Percentiles rank a stretch among this genome's conserved stretches.
phyloP scores from a whole-genome alignment of 495 filamentous ascomycete genomes.

The Oleoguttula mirabilis region DNA sequence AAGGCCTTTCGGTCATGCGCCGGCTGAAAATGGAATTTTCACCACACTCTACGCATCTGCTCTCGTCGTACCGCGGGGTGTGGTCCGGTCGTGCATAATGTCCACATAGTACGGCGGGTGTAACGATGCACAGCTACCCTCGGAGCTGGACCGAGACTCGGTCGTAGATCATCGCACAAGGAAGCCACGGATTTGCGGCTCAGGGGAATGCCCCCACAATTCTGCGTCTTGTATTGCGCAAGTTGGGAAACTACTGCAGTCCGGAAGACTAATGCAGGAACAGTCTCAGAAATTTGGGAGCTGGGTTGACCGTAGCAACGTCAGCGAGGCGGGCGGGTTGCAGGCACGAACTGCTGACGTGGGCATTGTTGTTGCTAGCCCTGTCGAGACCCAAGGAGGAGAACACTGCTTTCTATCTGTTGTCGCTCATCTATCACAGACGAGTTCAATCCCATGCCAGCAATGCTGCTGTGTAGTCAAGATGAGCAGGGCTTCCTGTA shows the following conservation, averaged over 20 bases:
- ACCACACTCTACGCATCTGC: too few relatives aligned
- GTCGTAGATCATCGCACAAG: background rate
- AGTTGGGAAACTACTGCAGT: conserved; percentile 2
- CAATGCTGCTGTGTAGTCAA: too few relatives aligned
- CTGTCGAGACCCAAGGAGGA: too few relatives aligned
- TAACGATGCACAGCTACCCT: conserved; percentile 9
- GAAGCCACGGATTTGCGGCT: conserved; percentile 2
- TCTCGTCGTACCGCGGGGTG: background rate
- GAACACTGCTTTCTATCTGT: too few relatives aligned
- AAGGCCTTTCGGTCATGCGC: background rate
- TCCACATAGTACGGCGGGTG: conserved; percentile 3
- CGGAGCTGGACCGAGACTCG: conserved; percentile 2
- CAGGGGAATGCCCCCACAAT: background rate
- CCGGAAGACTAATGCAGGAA: conserved; percentile 17
- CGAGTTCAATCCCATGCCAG: too few relatives aligned
- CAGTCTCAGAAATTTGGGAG: conserved; percentile 5
- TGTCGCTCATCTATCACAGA: too few relatives aligned
- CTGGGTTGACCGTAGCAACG: too few relatives aligned
- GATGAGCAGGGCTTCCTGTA: too few relatives aligned
- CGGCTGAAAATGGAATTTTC: background rate
- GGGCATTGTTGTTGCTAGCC: too few relatives aligned
- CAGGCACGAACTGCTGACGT: too few relatives aligned
- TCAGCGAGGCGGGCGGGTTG: too few relatives aligned
- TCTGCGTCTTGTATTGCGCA: conserved; percentile 7
- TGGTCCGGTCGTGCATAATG: background rate